Conservation (phyloP, 1,284 basidiomycete genomes). For the Austroboletus novae-zelandiae region DNA sequence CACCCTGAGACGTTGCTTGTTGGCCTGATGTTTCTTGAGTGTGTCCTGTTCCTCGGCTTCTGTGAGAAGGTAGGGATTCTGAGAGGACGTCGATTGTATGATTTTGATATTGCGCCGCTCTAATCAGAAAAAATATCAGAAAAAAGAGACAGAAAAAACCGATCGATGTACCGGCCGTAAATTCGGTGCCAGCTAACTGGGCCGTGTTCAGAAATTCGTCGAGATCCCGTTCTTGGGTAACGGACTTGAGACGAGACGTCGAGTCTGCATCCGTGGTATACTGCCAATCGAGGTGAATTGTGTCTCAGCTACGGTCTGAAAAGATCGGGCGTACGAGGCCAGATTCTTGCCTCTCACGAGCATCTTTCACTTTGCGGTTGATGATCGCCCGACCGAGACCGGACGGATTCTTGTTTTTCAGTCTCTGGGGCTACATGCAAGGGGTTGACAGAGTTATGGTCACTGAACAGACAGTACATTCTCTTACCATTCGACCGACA, state of each 20-base stretch:
- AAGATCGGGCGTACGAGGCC: constrained; percentile 57
- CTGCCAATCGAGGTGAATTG: constrained; percentile 38
- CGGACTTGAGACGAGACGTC: constrained; percentile 76
- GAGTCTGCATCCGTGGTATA: constrained; percentile 78
- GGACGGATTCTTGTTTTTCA: constrained; percentile 55
- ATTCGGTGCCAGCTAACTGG: constrained; percentile 91
- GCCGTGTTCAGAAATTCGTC: constrained; percentile 97
- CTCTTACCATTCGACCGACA: constrained; percentile 20
- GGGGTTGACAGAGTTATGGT: background rate
- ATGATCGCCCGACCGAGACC: constrained; percentile 91
- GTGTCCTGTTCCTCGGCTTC: constrained; percentile 82
- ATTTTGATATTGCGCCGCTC: constrained; percentile 94
- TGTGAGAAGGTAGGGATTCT: constrained; percentile 88
- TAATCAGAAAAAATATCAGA: constrained; percentile 30
- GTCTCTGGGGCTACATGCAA: constrained; percentile 24
- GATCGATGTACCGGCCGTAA: constrained; percentile 81
- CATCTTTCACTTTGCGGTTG: constrained; percentile 84
- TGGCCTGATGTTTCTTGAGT: constrained; percentile 68
- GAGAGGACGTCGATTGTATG: constrained; percentile 65
- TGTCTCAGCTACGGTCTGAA: background rate
- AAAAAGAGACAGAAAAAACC: background rate
- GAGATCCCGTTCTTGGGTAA: constrained; percentile 95
- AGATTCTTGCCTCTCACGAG: constrained; percentile 66
- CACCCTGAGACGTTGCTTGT: constrained; percentile 74
- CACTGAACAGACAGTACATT: background rate